Conservation (phyloP, 164 flowering plant species). For the Piper betle region DNA sequence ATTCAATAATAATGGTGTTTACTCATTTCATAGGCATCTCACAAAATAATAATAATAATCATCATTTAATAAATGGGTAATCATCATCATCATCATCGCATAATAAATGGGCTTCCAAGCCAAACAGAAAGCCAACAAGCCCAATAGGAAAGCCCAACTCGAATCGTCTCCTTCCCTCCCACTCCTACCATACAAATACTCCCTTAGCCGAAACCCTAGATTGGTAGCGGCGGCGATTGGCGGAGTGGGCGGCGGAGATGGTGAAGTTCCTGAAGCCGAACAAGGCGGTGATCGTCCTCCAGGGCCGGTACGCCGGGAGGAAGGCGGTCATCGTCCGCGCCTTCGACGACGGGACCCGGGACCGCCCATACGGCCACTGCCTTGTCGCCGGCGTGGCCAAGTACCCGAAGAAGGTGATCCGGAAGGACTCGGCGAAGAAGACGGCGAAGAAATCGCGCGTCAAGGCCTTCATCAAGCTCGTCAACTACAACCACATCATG, state of each 20-base stretch:
- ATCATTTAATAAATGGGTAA: too few species aligned
- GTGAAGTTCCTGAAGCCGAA: slow-evolving; percentile 43
- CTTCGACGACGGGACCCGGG: slow-evolving; percentile 48
- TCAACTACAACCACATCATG: slow-evolving; percentile 28
- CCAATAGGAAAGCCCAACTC: too few species aligned
- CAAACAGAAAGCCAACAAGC: too few species aligned
- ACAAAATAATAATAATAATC: too few species aligned
- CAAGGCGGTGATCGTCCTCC: slow-evolving; percentile 39
- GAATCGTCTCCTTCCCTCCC: too few species aligned
- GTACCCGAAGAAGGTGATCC: slow-evolving; percentile 42
- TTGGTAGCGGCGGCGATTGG: too few species aligned
- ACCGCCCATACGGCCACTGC: slow-evolving; percentile 43
- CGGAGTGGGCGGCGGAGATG: slow-evolving; percentile 14
- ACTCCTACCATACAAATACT: too few species aligned
- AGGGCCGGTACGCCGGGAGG: slow-evolving; percentile 43
- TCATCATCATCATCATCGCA: too few species aligned
- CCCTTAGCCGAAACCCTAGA: too few species aligned
- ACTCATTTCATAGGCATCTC: too few species aligned
- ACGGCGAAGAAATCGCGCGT: slow-evolving; percentile 44
- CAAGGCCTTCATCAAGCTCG: slow-evolving; percentile 34
- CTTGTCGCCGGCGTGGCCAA: slow-evolving; percentile 39
- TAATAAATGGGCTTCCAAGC: too few species aligned
- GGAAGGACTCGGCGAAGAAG: slow-evolving; percentile 42
- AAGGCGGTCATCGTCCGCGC: slow-evolving; percentile 35
- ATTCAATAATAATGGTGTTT: too few species aligned